A percentile compares a stretch with the other conserved stretches of the same genome.
These are phyloP conservation scores for Spatholobus suberectus DNA, from an alignment of 306 rosid genomes.

Conservation along the genomic window DNA sequence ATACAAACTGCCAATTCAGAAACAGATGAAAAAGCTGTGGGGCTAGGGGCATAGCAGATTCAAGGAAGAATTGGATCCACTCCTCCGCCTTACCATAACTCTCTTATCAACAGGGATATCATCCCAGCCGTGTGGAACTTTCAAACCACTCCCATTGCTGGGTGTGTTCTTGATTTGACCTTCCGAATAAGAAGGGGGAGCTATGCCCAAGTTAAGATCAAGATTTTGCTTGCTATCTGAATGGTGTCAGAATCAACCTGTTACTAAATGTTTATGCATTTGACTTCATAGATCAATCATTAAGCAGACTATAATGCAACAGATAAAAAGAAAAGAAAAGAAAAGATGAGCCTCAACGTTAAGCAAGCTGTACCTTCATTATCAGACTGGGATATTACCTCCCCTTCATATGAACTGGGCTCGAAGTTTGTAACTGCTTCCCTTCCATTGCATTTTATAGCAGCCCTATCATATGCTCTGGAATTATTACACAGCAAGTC, in stretches of 20 bases:
- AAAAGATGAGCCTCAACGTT: background rate
- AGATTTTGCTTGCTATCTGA: slow-evolving; percentile 65
- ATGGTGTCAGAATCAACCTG: slow-evolving; percentile 3
- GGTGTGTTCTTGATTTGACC: slow-evolving; percentile 49
- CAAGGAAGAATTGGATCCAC: background rate
- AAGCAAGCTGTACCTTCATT: slow-evolving; percentile 55
- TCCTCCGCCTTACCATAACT: slow-evolving; percentile 58
- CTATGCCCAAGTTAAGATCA: slow-evolving; percentile 85
- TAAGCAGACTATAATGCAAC: background rate
- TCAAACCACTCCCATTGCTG: slow-evolving; percentile 40
- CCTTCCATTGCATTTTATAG: slow-evolving; percentile 81
- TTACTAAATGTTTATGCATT: background rate
- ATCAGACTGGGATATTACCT: slow-evolving; percentile 57
- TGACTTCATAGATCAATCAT: background rate
- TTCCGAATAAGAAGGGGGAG: slow-evolving; percentile 63
- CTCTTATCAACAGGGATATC: slow-evolving; percentile 52
- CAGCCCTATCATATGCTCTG: slow-evolving; percentile 97
- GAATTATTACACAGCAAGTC: slow-evolving; percentile 36
- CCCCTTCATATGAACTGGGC: slow-evolving; percentile 65
- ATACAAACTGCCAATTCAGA: background rate
- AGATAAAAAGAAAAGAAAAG: background rate
- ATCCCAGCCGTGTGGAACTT: slow-evolving; percentile 54
- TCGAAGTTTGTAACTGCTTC: slow-evolving; percentile 94
- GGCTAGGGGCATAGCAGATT: background rate
- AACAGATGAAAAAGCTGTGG: background rate